These are phyloP conservation scores for Backusella macrospora DNA, from an alignment of 192 early-diverging fungal genomes.

Conservation along the genomic window DNA sequence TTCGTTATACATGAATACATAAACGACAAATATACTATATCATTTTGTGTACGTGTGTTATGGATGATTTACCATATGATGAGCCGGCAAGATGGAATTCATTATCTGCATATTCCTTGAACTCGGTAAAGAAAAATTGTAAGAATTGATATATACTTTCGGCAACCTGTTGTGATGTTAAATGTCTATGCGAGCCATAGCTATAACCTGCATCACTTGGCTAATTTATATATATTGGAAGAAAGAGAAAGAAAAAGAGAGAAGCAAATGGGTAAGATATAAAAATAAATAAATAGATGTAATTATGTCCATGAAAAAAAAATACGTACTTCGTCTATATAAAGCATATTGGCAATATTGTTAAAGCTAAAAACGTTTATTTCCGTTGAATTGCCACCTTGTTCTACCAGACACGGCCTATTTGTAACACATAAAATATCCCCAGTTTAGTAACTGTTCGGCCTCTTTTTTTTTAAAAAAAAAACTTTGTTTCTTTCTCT, in stretches of 20 bases:
- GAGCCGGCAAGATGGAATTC: conserved; percentile 91
- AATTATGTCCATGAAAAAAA: background rate
- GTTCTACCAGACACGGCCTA: conserved; percentile 15
- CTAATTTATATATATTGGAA: conserved; percentile 30
- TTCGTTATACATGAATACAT: background rate
- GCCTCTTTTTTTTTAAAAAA: background rate
- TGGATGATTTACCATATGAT: conserved; percentile 42
- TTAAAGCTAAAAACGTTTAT: conserved; percentile 16
- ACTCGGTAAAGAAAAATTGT: conserved; percentile 86
- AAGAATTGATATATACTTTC: conserved; percentile 91
- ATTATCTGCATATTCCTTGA: conserved; percentile 75
- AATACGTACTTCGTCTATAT: background rate
- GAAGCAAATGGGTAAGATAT: background rate
- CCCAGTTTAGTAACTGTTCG: background rate
- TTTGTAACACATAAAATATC: background rate
- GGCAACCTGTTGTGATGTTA: conserved; percentile 70
- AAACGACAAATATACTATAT: background rate
- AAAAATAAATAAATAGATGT: background rate
- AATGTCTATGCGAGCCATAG: conserved; percentile 71
- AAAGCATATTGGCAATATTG: conserved; percentile 11
- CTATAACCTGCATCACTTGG: conserved; percentile 92
- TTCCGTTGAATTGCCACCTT: conserved; percentile 11
- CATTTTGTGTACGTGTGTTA: background rate
- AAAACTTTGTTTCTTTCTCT: background rate
- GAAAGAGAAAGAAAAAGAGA: background rate